Conservation (phyloP, 148 eudicot genomes). For the Vaccinium myrtillus region DNA sequence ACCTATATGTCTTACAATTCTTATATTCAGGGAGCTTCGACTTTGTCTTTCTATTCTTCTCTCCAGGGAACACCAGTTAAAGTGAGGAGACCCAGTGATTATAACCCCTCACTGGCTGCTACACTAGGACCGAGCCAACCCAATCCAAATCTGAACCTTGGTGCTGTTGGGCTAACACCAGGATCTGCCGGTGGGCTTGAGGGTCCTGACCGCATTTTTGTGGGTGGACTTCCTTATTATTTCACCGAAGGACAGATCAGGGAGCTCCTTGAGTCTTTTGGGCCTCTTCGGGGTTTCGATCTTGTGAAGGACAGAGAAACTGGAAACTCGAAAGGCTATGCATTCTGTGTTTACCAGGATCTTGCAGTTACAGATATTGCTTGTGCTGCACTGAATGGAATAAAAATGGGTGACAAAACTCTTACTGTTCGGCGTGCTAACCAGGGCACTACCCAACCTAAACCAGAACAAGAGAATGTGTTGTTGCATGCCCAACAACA, state of each 20-base stretch:
- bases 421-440: constrained; percentile 98
- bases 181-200: constrained; percentile 96
- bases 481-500: constrained; percentile 91
- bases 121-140: constrained; percentile 99
- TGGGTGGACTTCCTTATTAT: constrained; percentile 94
- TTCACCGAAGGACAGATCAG: constrained; percentile 90
- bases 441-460: constrained; percentile 79
- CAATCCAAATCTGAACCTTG: constrained; percentile 80
- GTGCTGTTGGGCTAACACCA: constrained; percentile 87
- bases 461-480: constrained; percentile 95
- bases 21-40: constrained; percentile 51
- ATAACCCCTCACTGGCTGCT: constrained; percentile 91
- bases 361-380: constrained; percentile 80
- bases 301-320: constrained; percentile 96
- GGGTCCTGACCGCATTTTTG: constrained; percentile 96
- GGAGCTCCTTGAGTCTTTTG: constrained; percentile 91
- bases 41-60: background rate
- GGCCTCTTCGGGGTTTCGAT: constrained; percentile 88
- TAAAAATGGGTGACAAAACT: constrained; percentile 91
- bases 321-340: constrained; percentile 98
- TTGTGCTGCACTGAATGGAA: constrained; percentile 94
- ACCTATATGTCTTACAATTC: background rate
- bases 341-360: constrained; percentile 93
- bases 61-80: constrained; percentile 82
- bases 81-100: constrained; percentile 97